Percentiles rank a stretch among this genome's conserved stretches.
Conservation (phyloP, 2,329 filamentous ascomycete species). For the Apiospora pterosperma region DNA sequence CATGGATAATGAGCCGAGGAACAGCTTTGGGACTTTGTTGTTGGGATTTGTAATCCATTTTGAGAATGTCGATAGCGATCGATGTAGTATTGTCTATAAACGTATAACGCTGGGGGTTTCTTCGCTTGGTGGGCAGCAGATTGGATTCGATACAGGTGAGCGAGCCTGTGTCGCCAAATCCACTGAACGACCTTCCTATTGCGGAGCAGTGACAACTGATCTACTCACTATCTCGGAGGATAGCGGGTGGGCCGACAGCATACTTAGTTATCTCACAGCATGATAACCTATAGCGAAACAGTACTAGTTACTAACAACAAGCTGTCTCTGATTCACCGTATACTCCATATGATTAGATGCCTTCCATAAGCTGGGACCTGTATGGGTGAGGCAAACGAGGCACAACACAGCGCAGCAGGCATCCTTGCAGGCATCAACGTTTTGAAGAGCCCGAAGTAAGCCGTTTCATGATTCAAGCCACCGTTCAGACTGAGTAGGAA, state of each 20-base stretch:
- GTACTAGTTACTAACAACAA: too few relatives aligned
- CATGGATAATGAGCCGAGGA: conserved; percentile 67
- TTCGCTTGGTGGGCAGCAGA: neutral
- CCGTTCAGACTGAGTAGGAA: neutral
- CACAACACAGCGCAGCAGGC: too few relatives aligned
- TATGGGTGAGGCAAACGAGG: too few relatives aligned
- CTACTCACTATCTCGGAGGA: neutral
- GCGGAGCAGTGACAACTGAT: neutral
- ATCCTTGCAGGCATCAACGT: too few relatives aligned
- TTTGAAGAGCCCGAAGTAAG: too few relatives aligned
- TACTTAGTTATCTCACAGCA: too few relatives aligned
- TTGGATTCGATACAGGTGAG: neutral
- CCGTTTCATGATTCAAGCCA: neutral
- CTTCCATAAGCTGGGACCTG: too few relatives aligned
- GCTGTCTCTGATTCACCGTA: too few relatives aligned
- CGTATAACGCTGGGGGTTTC: neutral
- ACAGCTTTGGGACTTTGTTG: conserved; percentile 15
- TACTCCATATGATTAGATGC: too few relatives aligned
- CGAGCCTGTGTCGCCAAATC: neutral
- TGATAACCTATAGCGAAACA: too few relatives aligned
- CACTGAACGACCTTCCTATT: neutral
- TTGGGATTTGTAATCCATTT: conserved; percentile 40
- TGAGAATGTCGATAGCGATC: neutral
- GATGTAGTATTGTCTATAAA: neutral
- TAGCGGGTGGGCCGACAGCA: neutral